Percentiles rank a stretch among this genome's conserved stretches.
Conservation (phyloP, 495 filamentous ascomycete species). For the Pseudomonodictys pantanalensis region DNA sequence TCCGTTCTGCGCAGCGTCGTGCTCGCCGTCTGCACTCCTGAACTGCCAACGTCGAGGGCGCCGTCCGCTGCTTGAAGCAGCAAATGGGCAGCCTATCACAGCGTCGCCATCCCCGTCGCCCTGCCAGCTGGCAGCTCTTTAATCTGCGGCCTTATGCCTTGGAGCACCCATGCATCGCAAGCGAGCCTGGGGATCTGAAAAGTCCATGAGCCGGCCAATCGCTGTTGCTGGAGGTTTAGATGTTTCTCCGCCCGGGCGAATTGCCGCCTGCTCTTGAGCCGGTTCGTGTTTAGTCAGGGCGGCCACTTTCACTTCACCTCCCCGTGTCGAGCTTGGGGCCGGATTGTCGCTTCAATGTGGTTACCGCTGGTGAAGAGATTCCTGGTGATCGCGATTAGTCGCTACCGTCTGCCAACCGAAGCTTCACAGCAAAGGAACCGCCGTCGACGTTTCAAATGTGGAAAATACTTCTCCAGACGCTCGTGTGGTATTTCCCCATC, state of each 20-base stretch:
- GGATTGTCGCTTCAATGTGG: background rate
- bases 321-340: background rate
- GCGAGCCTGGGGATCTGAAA: constrained; percentile 25
- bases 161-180: constrained; percentile 15
- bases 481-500: no score
- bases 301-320: background rate
- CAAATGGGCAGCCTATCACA: constrained; percentile 28
- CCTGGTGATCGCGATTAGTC: no score
- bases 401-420: no score
- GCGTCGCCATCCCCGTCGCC: constrained; percentile 1
- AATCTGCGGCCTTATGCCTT: constrained; percentile 33
- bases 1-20: background rate
- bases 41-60: constrained; percentile 22
- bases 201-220: constrained; percentile 16
- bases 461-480: no score
- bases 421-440: no score
- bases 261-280: constrained; percentile 13
- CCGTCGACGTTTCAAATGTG: no score
- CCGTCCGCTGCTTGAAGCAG: constrained; percentile 15
- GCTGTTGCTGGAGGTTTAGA: background rate
- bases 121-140: constrained; percentile 18
- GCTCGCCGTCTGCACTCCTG: constrained; percentile 24
- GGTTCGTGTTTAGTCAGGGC: constrained; percentile 4
- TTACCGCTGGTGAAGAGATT: background rate
- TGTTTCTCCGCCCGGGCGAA: constrained; percentile 6